Evolutionary conservation across 495 filamentous ascomycete genomes (phyloP).

Genomic region (Aspergillus cristatus): DNA sequence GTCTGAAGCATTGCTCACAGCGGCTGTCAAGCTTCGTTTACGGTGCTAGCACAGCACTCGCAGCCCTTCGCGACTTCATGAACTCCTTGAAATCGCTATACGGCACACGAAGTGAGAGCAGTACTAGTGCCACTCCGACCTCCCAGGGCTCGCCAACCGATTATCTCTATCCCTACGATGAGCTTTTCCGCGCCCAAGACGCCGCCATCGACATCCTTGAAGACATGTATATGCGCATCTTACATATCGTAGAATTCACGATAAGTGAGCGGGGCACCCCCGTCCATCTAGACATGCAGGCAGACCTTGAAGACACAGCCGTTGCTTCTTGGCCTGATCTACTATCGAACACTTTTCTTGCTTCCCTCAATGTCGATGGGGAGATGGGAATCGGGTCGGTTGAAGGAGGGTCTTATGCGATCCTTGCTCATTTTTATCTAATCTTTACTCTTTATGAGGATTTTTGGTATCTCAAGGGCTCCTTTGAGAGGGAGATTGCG

Average conservation of each 20-base stretch:
- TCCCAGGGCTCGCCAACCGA: background rate
- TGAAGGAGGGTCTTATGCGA: constrained; percentile 6
- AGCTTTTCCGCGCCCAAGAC: constrained; percentile 1
- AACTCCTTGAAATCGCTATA: background rate
- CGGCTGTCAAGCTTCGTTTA: constrained; percentile 5
- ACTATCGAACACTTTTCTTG: constrained; percentile 12
- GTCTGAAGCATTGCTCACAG: background rate
- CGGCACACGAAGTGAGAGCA: no score
- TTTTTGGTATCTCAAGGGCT: constrained; percentile 12
- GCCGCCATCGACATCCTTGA: constrained; percentile 18
- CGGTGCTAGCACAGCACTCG: constrained; percentile 7
- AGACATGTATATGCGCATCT: constrained; percentile 22
- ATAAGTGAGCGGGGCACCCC: constrained; percentile 2
- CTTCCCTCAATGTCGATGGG: constrained; percentile 6
- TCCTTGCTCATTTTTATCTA: constrained; percentile 21
- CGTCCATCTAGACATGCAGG: constrained; percentile 12
- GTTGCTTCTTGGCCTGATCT: constrained; percentile 13
- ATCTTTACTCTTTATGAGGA: constrained; percentile 10
- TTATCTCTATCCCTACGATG: no score
- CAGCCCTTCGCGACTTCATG: constrained; percentile 3
- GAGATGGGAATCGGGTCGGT: background rate
- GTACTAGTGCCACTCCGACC: background rate
- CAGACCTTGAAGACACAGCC: constrained; percentile 23
- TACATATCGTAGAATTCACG: constrained; percentile 15
- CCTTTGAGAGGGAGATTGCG: constrained; percentile 11